Conservation (phyloP, 768 basidiomycete species). For the Cystofilobasidium ferigula region DNA sequence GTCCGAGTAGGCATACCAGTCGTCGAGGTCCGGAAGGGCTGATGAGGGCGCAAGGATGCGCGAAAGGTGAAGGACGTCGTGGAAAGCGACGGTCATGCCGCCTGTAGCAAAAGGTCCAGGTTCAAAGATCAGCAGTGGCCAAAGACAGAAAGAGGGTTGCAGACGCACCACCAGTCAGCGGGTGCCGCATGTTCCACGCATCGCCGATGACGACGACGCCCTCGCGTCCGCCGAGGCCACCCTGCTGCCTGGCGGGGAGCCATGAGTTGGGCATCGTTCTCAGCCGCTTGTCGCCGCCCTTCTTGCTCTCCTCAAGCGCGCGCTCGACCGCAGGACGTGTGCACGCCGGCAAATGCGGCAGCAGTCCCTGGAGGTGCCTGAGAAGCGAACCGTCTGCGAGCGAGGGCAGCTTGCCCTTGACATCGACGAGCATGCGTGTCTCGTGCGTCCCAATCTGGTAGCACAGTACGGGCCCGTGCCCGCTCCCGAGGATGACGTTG, state of each 20-base stretch:
- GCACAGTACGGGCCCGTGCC: conserved; percentile 73
- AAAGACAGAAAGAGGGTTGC: background rate
- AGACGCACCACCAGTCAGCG: conserved; percentile 60
- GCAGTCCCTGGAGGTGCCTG: conserved; percentile 51
- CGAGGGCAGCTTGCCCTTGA: conserved; percentile 69
- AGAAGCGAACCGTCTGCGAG: conserved; percentile 51
- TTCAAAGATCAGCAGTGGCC: background rate
- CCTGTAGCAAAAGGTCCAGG: conserved; percentile 40
- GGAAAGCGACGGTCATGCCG: conserved; percentile 92
- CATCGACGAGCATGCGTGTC: conserved; percentile 86
- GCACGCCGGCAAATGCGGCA: conserved; percentile 64
- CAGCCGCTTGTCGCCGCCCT: conserved; percentile 49
- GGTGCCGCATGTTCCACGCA: conserved; percentile 98
- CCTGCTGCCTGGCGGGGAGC: conserved; percentile 66
- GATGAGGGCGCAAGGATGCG: conserved; percentile 46
- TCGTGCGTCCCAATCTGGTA: conserved; percentile 79
- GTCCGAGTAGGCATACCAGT: conserved; percentile 39
- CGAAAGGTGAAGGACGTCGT: conserved; percentile 67
- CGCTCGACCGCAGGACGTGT: conserved; percentile 60
- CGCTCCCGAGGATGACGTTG: conserved; percentile 42
- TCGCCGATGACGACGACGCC: conserved; percentile 83
- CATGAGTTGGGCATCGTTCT: conserved; percentile 93
- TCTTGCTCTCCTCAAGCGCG: too few species aligned
- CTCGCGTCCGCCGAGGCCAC: conserved; percentile 43
- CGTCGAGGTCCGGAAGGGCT: conserved; percentile 30